These are phyloP conservation scores for maize (Zea mays) DNA, from an alignment of 176 grass and related monocot genomes.

Conservation along the genomic window Zm-B73-REFERENCE-NAM-5.0 NC_050104.1:88026501-88027000, in stretches of 20 bases:
- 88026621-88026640: slow-evolving; percentile 74
- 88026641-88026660: slow-evolving; percentile 99
- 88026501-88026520: slow-evolving; percentile 53
- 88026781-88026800: slow-evolving; percentile 68
- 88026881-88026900: slow-evolving; percentile 72
- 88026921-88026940: background rate
- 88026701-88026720: slow-evolving; percentile 98
- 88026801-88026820: slow-evolving; percentile 47
- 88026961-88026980: background rate
- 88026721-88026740: slow-evolving; percentile 80
- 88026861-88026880: slow-evolving; percentile 76
- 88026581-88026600: slow-evolving; percentile 94
- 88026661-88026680: slow-evolving; percentile 86
- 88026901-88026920: background rate
- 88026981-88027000: background rate
- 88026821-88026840: slow-evolving; percentile 6
- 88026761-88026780: slow-evolving; percentile 81
- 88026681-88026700: slow-evolving; percentile 53
- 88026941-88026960: background rate
- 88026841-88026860: slow-evolving; percentile 56
- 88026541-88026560: slow-evolving; percentile 77
- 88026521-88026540: slow-evolving; percentile 80
- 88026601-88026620: slow-evolving; percentile 89
- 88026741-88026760: slow-evolving; percentile 89
- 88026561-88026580: slow-evolving; percentile 94